Evolutionary conservation across 2,329 filamentous ascomycete genomes (phyloP), one percentile per base, ranked within the genome.

Genomic region (Daldinia sp.): DNA sequence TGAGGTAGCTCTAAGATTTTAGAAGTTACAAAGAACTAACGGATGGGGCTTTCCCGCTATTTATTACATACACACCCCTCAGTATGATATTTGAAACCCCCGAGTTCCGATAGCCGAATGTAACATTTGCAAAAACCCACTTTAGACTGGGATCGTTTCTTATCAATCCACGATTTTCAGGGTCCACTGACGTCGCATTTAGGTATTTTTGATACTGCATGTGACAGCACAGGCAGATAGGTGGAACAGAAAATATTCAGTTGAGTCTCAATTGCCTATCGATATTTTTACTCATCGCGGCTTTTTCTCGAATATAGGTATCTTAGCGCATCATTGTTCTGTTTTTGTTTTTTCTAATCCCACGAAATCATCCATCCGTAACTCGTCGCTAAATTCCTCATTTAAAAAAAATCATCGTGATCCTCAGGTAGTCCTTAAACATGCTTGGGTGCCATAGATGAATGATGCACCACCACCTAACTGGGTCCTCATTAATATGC

Each of bases 131-230:
- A 12, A 39, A 56, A 13, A 42, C n/a, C 33, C 53, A 59, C 56
- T 42, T 18, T 44, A 15, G 39, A 42, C 66, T 56, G 18, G 66
- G 62, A 6, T 20, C 10, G 35, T 18, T 6, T 54, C 28, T 70
- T 70, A 68, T 68, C 65, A 68, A 70, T 58, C 63, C 54, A 62
- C 58, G 69, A 62, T 63, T 67, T 69, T 69, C 69, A 71, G 66
- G 66, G 69, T 71, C 69, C 65, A 67, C 63, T 71, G 69, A 71
- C 69, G 69, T 71, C 66, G 69, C 35, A 65, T 62, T 55, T 51
- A 51, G 46, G 6, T 35, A 56, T 41, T 35, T 35, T 56, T 9
- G 39, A 59, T 37, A 51, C 48, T 7, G 55, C 65, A 60, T 61
- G 50, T 60, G 56, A 63, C 56, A 57, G 23, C 35, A 51, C 46